A percentile compares a stretch with the other conserved stretches of the same genome.
These are phyloP conservation scores for Huntiella bhutanensis DNA, from an alignment of 2,329 filamentous ascomycete genomes.

Conservation along the genomic window DNA sequence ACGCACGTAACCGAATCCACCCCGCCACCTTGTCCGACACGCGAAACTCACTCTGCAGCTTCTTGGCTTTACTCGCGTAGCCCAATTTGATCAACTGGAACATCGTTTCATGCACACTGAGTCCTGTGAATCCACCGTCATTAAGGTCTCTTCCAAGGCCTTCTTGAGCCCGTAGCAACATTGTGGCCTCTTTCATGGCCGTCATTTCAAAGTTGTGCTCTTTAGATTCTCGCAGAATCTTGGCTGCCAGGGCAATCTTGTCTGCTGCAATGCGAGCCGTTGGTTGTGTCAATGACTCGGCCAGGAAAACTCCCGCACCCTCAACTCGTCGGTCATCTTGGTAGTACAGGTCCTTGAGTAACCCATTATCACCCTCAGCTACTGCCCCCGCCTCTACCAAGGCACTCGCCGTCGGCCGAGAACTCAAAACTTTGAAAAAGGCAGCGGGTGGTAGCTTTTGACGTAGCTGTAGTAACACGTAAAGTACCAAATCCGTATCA, in stretches of 20 bases:
- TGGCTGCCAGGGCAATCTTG: constrained; percentile 73
- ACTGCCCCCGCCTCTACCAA: constrained; percentile 69
- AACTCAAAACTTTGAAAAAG: constrained; percentile 85
- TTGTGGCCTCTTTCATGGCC: constrained; percentile 59
- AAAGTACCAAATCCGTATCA: constrained; percentile 82
- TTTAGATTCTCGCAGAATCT: constrained; percentile 66
- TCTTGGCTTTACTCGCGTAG: constrained; percentile 68
- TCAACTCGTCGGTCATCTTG: constrained; percentile 85
- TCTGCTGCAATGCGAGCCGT: constrained; percentile 54
- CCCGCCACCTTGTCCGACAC: constrained; percentile 77
- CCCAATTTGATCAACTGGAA: constrained; percentile 71
- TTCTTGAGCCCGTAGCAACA: constrained; percentile 71
- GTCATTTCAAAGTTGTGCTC: constrained; percentile 58
- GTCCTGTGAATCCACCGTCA: constrained; percentile 50
- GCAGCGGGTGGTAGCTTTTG: constrained; percentile 75
- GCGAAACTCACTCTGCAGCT: constrained; percentile 81
- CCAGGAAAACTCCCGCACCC: constrained; percentile 69
- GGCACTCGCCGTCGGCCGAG: constrained; percentile 66
- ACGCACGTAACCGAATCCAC: constrained; percentile 67
- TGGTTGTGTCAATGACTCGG: constrained; percentile 60
- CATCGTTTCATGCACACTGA: constrained; percentile 81
- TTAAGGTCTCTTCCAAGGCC: constrained; percentile 68
- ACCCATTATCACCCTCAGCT: constrained; percentile 49
- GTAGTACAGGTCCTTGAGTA: constrained; percentile 93
- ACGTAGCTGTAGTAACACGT: constrained; percentile 71